Evolutionary conservation across 116 monocot genomes (phyloP), one percentile per base, ranked within the genome.

Genomic region (Phalaenopsis hybrid): DNA sequence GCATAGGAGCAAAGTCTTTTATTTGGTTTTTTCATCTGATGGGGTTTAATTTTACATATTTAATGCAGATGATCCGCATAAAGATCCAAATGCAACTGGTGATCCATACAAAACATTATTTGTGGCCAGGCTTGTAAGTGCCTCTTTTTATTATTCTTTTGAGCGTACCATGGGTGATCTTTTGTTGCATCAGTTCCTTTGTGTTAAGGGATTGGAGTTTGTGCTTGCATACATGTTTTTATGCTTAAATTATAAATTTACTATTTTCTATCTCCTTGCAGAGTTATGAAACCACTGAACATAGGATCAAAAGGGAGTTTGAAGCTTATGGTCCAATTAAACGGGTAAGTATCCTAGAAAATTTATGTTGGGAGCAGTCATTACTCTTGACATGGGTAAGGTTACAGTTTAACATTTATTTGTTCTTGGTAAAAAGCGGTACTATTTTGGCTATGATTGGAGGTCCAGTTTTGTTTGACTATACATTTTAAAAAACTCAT

Each of bases 71-170:
- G 98, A 95, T 89, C 98, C 98, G 57, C 78, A 82, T 61, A 95
- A 90, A 73, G 98, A 95, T 52, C 92, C 95, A 55, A 99, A 95
- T 77, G 76, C 84, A 63, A 90, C 98, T 67, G 92, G 93, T 33
- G 95, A 99, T 87, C 95, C 98, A 46, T 99, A 95, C 86, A 99
- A 99, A 86, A 99, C 98, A 75, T 82, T 99, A 31, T 93, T 96
- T 88, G 96, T 93, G 17, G 93, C 96, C 41, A 90, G 93, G 74
- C 93, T 96, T 86, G 96, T 96, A 80, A 90, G 91, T 79, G 10
- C 12, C 73, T 44, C 41, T 6, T 15, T 23, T 75, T 18, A 0
- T 70, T 75, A 76, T 82, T 46, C 16, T 79, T 16, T 48, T 48
- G 5, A 21, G 1, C n/a, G n/a, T 75, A 46, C 75, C 21, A 15